Percentiles rank a stretch among this genome's conserved stretches.
phyloP scores from a whole-genome alignment of 257 asterid species.

The Ilex aquifolium region DNA sequence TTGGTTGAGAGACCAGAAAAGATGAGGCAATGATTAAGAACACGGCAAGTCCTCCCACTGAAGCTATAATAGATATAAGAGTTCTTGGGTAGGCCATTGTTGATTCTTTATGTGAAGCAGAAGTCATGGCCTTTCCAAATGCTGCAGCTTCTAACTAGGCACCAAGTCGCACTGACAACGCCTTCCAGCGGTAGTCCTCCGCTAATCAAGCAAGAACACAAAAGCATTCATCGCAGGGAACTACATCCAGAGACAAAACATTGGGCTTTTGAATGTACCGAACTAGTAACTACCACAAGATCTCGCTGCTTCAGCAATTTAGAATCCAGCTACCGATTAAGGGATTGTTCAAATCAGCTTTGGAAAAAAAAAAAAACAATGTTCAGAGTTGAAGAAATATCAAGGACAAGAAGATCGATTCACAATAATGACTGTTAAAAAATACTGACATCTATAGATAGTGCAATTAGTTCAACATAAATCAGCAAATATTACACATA shows the following conservation, averaged over 20 bases:
- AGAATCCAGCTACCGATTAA: too few relatives aligned
- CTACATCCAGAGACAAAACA: too few relatives aligned
- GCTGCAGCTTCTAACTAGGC: slow-evolving; percentile 3
- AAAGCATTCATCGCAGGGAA: too few relatives aligned
- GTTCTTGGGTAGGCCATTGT: slow-evolving; percentile 49
- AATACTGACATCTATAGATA: background rate
- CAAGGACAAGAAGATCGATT: background rate
- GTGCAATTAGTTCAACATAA: background rate
- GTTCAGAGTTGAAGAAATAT: background rate
- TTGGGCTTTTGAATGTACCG: background rate
- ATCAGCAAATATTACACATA: background rate
- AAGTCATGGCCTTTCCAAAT: slow-evolving; percentile 35
- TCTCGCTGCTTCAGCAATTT: too few relatives aligned
- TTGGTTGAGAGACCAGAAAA: slow-evolving; percentile 52
- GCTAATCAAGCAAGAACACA: too few relatives aligned
- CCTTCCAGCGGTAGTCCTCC: too few relatives aligned
- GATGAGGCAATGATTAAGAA: slow-evolving; percentile 71
- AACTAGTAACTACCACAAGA: too few relatives aligned
- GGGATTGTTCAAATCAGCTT: background rate
- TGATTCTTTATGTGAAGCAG: slow-evolving; percentile 42
- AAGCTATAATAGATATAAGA: slow-evolving; percentile 47
- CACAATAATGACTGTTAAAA: too few relatives aligned
- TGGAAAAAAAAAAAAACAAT: too few relatives aligned
- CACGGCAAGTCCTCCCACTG: slow-evolving; percentile 60
- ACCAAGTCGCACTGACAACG: too few relatives aligned